Conservation (phyloP, 352 stramenopile species). For the Proteromonas lacertae region DNA sequence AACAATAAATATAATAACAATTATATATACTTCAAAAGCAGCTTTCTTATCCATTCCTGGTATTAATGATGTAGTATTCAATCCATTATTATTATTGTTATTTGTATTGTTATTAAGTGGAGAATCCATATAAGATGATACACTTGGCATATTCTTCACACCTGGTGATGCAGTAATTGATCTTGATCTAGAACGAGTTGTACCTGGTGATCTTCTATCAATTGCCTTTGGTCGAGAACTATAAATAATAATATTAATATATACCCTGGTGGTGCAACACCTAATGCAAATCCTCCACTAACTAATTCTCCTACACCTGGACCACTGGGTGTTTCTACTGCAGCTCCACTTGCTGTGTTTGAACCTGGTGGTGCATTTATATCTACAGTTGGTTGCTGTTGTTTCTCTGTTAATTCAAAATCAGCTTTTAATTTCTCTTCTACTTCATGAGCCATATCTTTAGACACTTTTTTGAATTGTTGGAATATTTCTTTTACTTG, state of each 20-base stretch:
- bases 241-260: background rate
- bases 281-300: slow-evolving; percentile 3
- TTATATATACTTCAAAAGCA: background rate
- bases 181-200: too few species aligned
- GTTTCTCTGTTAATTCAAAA: background rate
- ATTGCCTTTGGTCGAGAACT: background rate
- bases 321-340: background rate
- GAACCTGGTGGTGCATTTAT: background rate
- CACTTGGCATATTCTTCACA: too few species aligned
- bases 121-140: too few species aligned
- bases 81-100: too few species aligned
- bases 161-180: too few species aligned
- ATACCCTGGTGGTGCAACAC: slow-evolving; percentile 1
- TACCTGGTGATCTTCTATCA: background rate
- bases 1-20: background rate
- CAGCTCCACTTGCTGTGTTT: background rate
- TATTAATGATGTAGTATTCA: background rate
- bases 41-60: too few species aligned
- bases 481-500: slow-evolving; percentile 56
- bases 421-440: slow-evolving; percentile 3
- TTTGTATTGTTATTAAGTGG: background rate
- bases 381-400: background rate
- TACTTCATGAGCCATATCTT: slow-evolving; percentile 16
- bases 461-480: slow-evolving; percentile 44
- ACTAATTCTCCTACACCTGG: slow-evolving; percentile 3